These are phyloP conservation scores for Tetracladium setigerum DNA, from an alignment of 495 filamentous ascomycete genomes.

Conservation along the genomic window DNA sequence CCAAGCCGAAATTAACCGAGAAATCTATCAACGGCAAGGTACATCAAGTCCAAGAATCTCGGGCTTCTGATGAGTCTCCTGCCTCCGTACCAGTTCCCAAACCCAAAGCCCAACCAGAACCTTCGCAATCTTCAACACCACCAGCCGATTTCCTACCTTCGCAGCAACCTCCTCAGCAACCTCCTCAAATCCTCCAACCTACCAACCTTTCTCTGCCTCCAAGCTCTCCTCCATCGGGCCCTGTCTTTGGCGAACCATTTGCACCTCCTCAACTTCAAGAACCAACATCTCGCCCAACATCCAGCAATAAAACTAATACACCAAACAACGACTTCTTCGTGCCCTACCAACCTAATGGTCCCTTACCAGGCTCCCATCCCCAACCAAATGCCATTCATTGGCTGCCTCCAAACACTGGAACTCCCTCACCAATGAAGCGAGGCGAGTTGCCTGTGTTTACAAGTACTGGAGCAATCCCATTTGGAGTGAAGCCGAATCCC, in stretches of 20 bases:
- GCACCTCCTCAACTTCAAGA: conserved; percentile 4
- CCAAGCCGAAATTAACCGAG: conserved; percentile 22
- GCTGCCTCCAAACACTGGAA: conserved; percentile 17
- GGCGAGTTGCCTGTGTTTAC: conserved; percentile 43
- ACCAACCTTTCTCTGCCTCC: conserved; percentile 16
- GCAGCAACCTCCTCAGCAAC: neutral
- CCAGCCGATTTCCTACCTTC: neutral
- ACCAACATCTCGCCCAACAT: neutral
- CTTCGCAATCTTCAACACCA: neutral
- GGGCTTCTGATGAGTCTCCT: conserved; percentile 1
- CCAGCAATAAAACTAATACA: conserved; percentile 10
- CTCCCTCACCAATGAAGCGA: conserved; percentile 29
- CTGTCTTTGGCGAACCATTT: no score
- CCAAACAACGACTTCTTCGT: conserved; percentile 21
- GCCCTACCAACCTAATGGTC: conserved; percentile 24
- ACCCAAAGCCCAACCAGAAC: neutral
- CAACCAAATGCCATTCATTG: conserved; percentile 13
- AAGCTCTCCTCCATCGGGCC: conserved; percentile 7
- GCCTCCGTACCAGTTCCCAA: neutral
- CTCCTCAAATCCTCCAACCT: conserved; percentile 6
- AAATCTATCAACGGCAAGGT: neutral
- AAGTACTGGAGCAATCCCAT: conserved; percentile 42
- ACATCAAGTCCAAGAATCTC: conserved; percentile 6
- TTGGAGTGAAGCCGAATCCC: conserved; percentile 17
- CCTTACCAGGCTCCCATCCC: conserved; percentile 3